Base-by-base conservation (phyloP, 768 basidiomycete genomes). In the Boletus reticuloceps region DNA sequence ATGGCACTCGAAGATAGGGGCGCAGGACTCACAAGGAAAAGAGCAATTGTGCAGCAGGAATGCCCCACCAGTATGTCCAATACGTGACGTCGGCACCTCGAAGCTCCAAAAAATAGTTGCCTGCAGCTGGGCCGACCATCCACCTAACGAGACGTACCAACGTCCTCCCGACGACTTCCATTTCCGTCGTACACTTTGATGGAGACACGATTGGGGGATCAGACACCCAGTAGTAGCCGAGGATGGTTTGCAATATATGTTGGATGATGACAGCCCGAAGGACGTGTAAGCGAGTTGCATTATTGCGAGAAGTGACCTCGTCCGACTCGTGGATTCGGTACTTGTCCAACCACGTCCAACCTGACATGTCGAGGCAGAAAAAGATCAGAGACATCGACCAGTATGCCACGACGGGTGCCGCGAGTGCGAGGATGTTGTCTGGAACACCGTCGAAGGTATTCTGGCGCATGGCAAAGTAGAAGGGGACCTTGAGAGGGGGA, bases 61-160 rank as follows among this genome's bases (percentile, higher is more conserved):
- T 84, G 6, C 77, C 85, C 93, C 94, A 99, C 96, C 96, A 99
- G 70, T 98, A 99, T 17, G 85, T 60, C 67, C 80, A 81, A 67
- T 87, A 81, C 16, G 86, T 78, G 16, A 84, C 62, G 19, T 77
- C 61, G 8, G 70, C 70, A 4, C 74, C 82, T 55, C 69, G 64
- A 16, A 32, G 55, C 29, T 67, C 62, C 60, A 82, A 62, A n/a
- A 80, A 29, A 25, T 66, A 60, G 53, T 68, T 66, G 0, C 70
- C 79, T 0, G 67, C 62, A 39, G 75, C 63, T 46, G 75, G 68
- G 17, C 84, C 83, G 7, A 85, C 53, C 4, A 75, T 38, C 50
- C 72, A 60, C 38, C 70, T 55, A 3, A 78, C 60, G 0, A 76
- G 63, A 48, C 73, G 70, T 19, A 72, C 76, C 20, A 86, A 69